Conservation (phyloP, 2,329 filamentous ascomycete species). For the Sporothrix schenckii region DNA sequence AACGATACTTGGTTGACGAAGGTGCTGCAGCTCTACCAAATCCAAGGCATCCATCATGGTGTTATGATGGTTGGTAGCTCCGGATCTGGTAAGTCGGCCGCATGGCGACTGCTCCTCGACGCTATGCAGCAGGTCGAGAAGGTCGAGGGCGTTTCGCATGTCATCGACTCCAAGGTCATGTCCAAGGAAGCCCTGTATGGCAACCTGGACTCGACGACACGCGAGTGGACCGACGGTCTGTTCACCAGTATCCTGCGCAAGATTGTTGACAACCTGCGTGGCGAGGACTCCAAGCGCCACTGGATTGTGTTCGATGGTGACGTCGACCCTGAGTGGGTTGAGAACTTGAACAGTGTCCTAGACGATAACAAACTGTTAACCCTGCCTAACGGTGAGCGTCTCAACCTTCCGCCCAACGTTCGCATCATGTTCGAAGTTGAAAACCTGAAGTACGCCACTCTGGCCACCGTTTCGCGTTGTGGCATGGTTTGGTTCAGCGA, state of each 20-base stretch:
- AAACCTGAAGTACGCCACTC: slow-evolving; percentile 92
- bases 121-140: slow-evolving; percentile 89
- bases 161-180: slow-evolving; percentile 99
- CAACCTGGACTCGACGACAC: slow-evolving; percentile 91
- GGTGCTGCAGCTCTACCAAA: slow-evolving; percentile 94
- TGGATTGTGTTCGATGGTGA: slow-evolving; percentile 99
- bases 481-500: slow-evolving; percentile 99
- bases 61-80: slow-evolving; percentile 99
- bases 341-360: slow-evolving; percentile 98
- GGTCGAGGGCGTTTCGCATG: slow-evolving; percentile 90
- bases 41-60: slow-evolving; percentile 96
- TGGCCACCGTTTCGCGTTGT: slow-evolving; percentile 98
- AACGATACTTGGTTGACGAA: slow-evolving; percentile 98
- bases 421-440: slow-evolving; percentile 99
- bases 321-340: slow-evolving; percentile 98
- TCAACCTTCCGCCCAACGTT: slow-evolving; percentile 91
- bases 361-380: slow-evolving; percentile 99
- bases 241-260: slow-evolving; percentile 98
- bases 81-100: slow-evolving; percentile 93
- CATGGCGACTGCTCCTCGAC: slow-evolving; percentile 90
- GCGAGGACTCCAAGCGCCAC: slow-evolving; percentile 93
- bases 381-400: slow-evolving; percentile 94
- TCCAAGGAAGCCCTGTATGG: slow-evolving; percentile 97
- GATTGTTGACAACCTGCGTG: slow-evolving; percentile 97
- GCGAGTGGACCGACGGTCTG: slow-evolving; percentile 98